Percentiles rank a stretch among this genome's conserved stretches.
Evolutionary conservation across 192 early-diverging fungal genomes (phyloP).

Genomic region (Coemansia sp.): DNA sequence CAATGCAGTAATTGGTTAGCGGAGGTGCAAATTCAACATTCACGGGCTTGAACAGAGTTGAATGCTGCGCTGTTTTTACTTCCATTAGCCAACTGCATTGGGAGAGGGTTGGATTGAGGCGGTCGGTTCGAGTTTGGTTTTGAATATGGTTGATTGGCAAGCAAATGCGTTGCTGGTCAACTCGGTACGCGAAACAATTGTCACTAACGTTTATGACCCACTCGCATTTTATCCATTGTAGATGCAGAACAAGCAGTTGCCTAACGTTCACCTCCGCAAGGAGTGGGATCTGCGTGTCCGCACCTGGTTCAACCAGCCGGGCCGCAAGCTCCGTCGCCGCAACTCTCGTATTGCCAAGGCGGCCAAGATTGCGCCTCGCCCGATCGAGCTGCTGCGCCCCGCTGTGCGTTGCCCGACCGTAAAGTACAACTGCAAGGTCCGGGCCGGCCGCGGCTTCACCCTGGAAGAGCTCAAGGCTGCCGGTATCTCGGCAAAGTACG

Average conservation of each 20-base stretch:
- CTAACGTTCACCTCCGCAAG: constrained; percentile 97
- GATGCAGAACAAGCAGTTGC: constrained; percentile 95
- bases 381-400: constrained; percentile 93
- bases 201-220: neutral
- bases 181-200: neutral
- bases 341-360: constrained; percentile 90
- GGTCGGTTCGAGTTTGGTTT: too few relatives aligned
- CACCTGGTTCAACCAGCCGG: constrained; percentile 87
- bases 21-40: too few relatives aligned
- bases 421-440: constrained; percentile 97
- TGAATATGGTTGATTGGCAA: neutral
- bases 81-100: too few relatives aligned
- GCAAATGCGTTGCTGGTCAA: too few relatives aligned
- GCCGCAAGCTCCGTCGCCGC: constrained; percentile 89
- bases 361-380: constrained; percentile 91
- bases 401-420: constrained; percentile 94
- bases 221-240: constrained; percentile 8
- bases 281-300: constrained; percentile 95
- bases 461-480: constrained; percentile 96
- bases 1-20: too few relatives aligned
- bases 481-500: constrained; percentile 90
- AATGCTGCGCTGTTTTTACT: too few relatives aligned
- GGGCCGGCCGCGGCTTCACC: constrained; percentile 96
- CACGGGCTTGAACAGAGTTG: too few relatives aligned
- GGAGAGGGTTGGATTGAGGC: too few relatives aligned